Percentiles rank a stretch among this genome's conserved stretches.
phyloP scores from a whole-genome alignment of 345 rosid genomes.

The Eucalyptus coolabah region DNA sequence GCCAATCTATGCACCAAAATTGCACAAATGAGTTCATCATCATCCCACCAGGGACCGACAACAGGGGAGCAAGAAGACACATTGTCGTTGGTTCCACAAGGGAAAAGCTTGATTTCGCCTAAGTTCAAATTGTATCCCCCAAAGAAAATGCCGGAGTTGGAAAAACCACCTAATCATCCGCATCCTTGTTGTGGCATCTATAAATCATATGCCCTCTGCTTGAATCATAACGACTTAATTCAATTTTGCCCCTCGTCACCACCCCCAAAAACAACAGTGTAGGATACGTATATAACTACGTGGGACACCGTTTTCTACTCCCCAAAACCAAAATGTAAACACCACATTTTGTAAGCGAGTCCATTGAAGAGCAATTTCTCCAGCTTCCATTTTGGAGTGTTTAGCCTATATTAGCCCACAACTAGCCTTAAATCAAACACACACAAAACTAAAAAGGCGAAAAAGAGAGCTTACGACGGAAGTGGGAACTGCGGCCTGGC shows the following conservation, averaged over 20 bases:
- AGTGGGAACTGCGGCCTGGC: conserved; percentile 72
- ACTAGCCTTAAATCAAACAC: not conserved
- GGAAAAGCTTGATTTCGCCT: not conserved
- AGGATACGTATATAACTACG: not conserved
- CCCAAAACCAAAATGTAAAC: not conserved
- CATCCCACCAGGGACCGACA: not conserved
- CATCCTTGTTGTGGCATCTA: not conserved
- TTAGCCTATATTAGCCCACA: not conserved
- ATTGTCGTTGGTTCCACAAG: not conserved
- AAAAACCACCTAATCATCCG: not conserved
- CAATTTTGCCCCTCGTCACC: not conserved
- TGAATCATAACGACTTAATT: not conserved
- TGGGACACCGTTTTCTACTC: not conserved
- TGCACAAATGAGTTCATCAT: not conserved
- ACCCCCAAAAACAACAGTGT: not conserved
- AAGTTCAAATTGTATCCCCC: not conserved
- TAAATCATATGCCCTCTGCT: not conserved
- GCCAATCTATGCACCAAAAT: conserved; percentile 27
- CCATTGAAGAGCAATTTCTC: not conserved
- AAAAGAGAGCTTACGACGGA: conserved; percentile 39
- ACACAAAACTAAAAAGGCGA: not conserved
- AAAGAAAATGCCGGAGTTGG: not conserved
- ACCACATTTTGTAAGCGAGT: not conserved
- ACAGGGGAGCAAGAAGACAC: not conserved
- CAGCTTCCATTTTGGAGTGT: not conserved